Evolutionary conservation across 1,139 yeast species (phyloP).

Genomic region (Suhomyces wounanorum): DNA sequence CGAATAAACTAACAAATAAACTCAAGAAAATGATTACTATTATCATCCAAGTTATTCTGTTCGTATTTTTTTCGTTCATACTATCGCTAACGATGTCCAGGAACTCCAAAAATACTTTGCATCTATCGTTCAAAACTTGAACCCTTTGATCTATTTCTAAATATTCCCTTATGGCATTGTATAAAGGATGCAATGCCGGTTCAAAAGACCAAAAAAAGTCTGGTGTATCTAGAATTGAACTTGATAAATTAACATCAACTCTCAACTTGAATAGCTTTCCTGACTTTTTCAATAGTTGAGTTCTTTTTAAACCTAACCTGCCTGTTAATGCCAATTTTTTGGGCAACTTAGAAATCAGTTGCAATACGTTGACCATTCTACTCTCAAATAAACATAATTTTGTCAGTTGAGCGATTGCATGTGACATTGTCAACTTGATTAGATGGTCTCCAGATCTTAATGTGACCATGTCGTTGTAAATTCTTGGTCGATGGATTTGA

Average conservation of each 20-base stretch:
- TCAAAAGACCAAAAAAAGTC: conserved; percentile 96
- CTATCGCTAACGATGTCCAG: conserved; percentile 93
- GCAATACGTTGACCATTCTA: conserved; percentile 80
- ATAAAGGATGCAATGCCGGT: conserved; percentile 91
- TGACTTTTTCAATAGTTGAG: conserved; percentile 79
- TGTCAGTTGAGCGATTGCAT: conserved; percentile 96
- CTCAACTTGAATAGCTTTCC: conserved; percentile 87
- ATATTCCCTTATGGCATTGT: conserved; percentile 86
- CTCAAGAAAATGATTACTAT: conserved; percentile 80
- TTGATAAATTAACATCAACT: conserved; percentile 89
- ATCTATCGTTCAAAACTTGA: conserved; percentile 87
- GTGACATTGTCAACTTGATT: conserved; percentile 89
- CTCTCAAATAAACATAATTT: conserved; percentile 89
- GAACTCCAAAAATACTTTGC: conserved; percentile 90
- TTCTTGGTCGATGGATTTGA: conserved; percentile 80
- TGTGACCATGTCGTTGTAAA: conserved; percentile 93
- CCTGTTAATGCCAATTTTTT: conserved; percentile 90
- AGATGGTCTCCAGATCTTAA: conserved; percentile 88
- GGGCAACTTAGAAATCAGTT: conserved; percentile 84
- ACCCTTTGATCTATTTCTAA: conserved; percentile 93
- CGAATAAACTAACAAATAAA: conserved; percentile 61
- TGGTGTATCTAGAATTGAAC: conserved; percentile 91
- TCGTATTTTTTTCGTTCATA: conserved; percentile 89
- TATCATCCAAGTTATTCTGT: conserved; percentile 88
- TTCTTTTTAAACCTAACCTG: conserved; percentile 72